Evolutionary conservation across 2,329 filamentous ascomycete species (phyloP), one percentile per base, ranked within the genome.

Genomic region (Aspergillus clavatus): DNA sequence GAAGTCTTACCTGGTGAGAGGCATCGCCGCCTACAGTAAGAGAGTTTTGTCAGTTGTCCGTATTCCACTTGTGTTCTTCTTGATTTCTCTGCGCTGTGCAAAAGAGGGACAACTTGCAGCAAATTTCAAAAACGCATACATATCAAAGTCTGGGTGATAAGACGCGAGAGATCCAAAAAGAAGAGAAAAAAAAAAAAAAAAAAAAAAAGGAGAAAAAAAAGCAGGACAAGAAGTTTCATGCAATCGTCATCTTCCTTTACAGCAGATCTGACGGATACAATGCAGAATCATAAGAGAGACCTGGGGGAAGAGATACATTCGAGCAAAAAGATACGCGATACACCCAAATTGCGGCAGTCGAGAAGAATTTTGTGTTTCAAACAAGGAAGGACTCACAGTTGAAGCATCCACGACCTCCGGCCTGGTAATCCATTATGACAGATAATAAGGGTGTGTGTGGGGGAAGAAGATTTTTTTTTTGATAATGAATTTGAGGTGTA

Each of bases 1-100:
- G 43, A 48, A 56, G 61, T 62, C 74, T 74, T 84, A 86, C 83
- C 83, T 87, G 84, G 70, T 89, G 86, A 60, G 79, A 80, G 56
- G 79, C 76, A 68, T 84, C 82, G 71, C 84, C 84, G 74, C 85
- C 85, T 88, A 69, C n/a, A n/a, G 45, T 48, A 40, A 53, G 43
- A 47, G 31, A 60, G 49, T n/a, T n/a, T n/a, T n/a, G n/a, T n/a
- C n/a, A n/a, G 46, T 36, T 10, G 55, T 60, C 45, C 60, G 58
- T 49, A 14, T 40, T 26, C n/a, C n/a, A n/a, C n/a, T n/a, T n/a
- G n/a, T n/a, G n/a, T n/a, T 28, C 22, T 26, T 28, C 42, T 26
- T 42, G 12, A 6, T 11, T 11, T 11, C 16, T 2, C 8, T 35
- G 1, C 7, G 11, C 18, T 12, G 16, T 18, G 3, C 10, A 18